phyloP scores from a whole-genome alignment of 176 grass and related monocot genomes.

The Lolium rigidum region DNA sequence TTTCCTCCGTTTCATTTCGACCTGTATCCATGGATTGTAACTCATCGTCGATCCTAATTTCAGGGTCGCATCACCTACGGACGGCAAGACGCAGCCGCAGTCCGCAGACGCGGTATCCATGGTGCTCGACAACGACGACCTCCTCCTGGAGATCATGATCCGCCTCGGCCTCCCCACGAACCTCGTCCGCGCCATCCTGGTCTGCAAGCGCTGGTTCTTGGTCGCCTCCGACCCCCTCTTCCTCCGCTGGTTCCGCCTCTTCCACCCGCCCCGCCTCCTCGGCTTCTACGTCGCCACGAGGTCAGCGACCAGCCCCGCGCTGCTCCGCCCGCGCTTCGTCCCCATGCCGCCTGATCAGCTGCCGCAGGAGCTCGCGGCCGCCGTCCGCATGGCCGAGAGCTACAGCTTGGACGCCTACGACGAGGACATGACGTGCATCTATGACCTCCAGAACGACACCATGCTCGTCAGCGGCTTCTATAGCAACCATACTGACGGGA shows the following conservation, averaged over 20 bases:
- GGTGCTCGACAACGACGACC: not conserved
- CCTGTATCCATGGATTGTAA: not conserved
- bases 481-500: too few relatives aligned
- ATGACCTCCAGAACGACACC: not conserved
- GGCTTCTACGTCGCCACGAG: conserved; percentile 1
- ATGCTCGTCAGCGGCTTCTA: not conserved
- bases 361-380: not conserved
- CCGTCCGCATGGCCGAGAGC: not conserved
- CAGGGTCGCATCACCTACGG: not conserved
- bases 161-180: not conserved
- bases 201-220: conserved; percentile 22
- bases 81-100: not conserved
- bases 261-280: not conserved
- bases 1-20: not conserved
- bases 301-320: not conserved
- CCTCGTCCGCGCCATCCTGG: not conserved
- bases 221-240: not conserved
- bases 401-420: not conserved
- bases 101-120: not conserved
- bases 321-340: not conserved
- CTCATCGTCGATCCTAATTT: not conserved
- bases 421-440: not conserved
- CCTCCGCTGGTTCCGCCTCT: not conserved
- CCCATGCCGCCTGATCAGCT: not conserved
- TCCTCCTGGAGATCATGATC: not conserved